phyloP scores from a whole-genome alignment of 345 rosid species.

The Eucalyptus rudis region DNA sequence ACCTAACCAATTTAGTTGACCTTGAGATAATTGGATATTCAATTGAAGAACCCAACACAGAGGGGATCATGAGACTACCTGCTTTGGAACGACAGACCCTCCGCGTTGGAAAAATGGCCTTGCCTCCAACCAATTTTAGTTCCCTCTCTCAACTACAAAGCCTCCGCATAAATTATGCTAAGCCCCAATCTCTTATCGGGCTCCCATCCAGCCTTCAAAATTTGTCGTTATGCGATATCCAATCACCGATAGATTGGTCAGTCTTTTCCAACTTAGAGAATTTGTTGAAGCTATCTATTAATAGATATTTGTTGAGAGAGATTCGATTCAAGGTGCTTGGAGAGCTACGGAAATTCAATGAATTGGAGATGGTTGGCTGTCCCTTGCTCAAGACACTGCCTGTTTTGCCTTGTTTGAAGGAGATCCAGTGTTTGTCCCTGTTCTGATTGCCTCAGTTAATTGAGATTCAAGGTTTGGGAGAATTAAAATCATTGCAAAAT shows the following conservation, averaged over 20 bases:
- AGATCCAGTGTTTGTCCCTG: accelerated
- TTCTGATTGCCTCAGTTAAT: accelerated
- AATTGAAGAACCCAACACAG: neutral
- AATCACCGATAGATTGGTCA: neutral
- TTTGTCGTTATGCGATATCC: accelerated
- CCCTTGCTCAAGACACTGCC: neutral
- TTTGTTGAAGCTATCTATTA: accelerated
- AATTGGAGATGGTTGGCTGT: accelerated
- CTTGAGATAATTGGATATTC: accelerated
- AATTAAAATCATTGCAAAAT: neutral
- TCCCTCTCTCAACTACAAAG: accelerated
- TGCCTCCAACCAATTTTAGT: neutral
- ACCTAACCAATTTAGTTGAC: neutral
- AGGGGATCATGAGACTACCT: accelerated
- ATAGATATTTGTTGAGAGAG: accelerated
- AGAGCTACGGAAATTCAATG: accelerated
- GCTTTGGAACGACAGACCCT: accelerated
- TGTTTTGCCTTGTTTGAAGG: accelerated
- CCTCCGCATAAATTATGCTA: accelerated
- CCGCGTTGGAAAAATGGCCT: accelerated
- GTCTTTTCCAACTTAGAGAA: neutral
- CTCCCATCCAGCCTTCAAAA: accelerated
- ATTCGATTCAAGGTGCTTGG: neutral
- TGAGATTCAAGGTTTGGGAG: neutral
- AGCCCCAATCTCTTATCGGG: accelerated